These are phyloP conservation scores for Apostasia shenzhenica DNA, from an alignment of 106 monocot species.

Conservation along the genomic window DNA sequence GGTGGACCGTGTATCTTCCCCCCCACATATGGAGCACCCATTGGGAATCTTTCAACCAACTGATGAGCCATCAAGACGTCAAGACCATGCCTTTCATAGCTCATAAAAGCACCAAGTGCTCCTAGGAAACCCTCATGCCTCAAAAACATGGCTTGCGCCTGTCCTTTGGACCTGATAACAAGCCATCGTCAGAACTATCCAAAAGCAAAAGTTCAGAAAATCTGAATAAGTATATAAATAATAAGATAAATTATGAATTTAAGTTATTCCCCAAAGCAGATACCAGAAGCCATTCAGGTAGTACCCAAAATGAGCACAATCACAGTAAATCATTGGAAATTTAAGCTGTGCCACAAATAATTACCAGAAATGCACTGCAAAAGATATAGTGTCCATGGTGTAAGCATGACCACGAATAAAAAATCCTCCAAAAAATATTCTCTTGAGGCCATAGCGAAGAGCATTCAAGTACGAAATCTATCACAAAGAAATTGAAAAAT, in stretches of 20 bases:
- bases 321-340: neutral
- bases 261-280: neutral
- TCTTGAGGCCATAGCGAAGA: conserved; percentile 92
- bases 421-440: conserved; percentile 98
- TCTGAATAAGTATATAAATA: too few species aligned
- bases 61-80: conserved; percentile 91
- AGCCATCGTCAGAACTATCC: too few species aligned
- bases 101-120: conserved; percentile 97
- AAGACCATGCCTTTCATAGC: conserved; percentile 96
- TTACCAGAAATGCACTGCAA: conserved; percentile 98
- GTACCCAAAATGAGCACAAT: neutral
- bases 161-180: conserved; percentile 80
- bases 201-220: too few species aligned
- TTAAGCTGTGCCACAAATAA: neutral
- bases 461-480: conserved; percentile 95
- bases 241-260: neutral
- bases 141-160: conserved; percentile 97
- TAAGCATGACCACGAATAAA: conserved; percentile 99
- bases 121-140: conserved; percentile 96
- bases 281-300: neutral
- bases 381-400: conserved; percentile 99
- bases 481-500: conserved; percentile 19
- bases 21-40: conserved; percentile 86
- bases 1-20: conserved; percentile 84
- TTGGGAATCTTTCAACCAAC: conserved; percentile 90